Base-by-base conservation (phyloP, 371 early-diverging fungal genomes). In the Catenaria anguillulae region DNA sequence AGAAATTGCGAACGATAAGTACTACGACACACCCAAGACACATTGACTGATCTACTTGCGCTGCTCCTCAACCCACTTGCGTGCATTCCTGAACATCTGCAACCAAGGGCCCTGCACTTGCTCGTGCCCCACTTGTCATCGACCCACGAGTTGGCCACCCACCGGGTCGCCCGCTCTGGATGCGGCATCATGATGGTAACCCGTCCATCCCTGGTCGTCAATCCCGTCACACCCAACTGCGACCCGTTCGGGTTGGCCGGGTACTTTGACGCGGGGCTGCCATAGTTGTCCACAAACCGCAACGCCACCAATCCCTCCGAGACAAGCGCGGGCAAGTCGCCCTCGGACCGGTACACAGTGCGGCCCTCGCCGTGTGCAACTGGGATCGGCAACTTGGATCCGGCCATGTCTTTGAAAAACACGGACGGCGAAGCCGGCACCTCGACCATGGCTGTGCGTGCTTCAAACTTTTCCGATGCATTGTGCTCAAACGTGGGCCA, bases 331-430 rank as follows among this genome's bases (percentile, higher is more conserved):
- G 70, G 62, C 55, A 76, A 68, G 37, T 75, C 76, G 4, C 66
- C 73, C 0, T 66, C 63, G 40, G 63, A 62, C 6, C 73, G 76
- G 21, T 36, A 94, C 60, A 81, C 78, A 31, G 91, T 92, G 42
- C 86, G 80, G 56, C 97, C 97, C 79, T 97, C 97, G 63, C 94
- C 96, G 68, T 97, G 97, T 17, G 97, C 92, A 4, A 93, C 90
- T 21, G 92, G 91, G 66, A 96, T 88, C 26, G 97, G 97, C 58
- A 94, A 70, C 59, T 75, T 73, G 63, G 92, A 86, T 10, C 92
- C 95, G n/a, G 75, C 74, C 95, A 97, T 96, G 33, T 81, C 89
- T 13, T 75, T 74, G 62, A 94, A 88, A 73, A 93, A 95, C 60
- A 89, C 77, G 31, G 79, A 79, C 23, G 71, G 64, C 33, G 68